Conservation (phyloP, 1,284 basidiomycete genomes). For the Meira miltonrushii region DNA sequence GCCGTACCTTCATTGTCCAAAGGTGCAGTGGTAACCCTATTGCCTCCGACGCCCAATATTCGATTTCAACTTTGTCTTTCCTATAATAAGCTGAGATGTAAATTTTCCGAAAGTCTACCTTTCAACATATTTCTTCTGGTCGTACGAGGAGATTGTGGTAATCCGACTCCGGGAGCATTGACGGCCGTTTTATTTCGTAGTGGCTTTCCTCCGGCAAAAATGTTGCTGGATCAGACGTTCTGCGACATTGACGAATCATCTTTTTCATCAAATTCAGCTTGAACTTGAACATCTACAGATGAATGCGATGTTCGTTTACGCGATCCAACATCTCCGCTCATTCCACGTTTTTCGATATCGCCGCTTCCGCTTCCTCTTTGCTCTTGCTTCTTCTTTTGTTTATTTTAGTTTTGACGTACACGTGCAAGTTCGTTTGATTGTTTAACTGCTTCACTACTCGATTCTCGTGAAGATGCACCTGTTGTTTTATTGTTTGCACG, state of each 20-base stretch:
- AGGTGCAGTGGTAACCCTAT: too few species aligned
- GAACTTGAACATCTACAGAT: slow-evolving; percentile 2
- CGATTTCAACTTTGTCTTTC: slow-evolving; percentile 59
- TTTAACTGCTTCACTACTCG: neutral
- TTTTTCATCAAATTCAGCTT: neutral
- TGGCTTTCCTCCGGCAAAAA: neutral
- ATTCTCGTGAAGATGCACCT: too few species aligned
- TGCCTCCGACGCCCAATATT: slow-evolving; percentile 40
- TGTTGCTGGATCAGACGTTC: neutral
- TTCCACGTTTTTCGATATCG: too few species aligned
- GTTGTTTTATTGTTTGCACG: too few species aligned
- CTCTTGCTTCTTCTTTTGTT: neutral
- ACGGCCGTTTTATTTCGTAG: neutral
- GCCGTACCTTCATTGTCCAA: too few species aligned
- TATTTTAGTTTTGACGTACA: neutral
- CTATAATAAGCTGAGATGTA: slow-evolving; percentile 76
- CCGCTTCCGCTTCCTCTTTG: too few species aligned
- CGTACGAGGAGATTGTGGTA: slow-evolving; percentile 75
- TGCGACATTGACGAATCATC: too few species aligned
- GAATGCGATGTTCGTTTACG: neutral
- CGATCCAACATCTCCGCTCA: too few species aligned
- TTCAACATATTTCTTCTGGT: slow-evolving; percentile 76
- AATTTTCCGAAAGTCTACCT: slow-evolving; percentile 76
- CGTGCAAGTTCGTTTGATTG: neutral
- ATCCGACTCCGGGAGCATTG: slow-evolving; percentile 47